Evolutionary conservation across 2,329 filamentous ascomycete genomes (phyloP), one percentile per base, ranked within the genome.

Genomic region (Colletotrichum simmondsii): DNA sequence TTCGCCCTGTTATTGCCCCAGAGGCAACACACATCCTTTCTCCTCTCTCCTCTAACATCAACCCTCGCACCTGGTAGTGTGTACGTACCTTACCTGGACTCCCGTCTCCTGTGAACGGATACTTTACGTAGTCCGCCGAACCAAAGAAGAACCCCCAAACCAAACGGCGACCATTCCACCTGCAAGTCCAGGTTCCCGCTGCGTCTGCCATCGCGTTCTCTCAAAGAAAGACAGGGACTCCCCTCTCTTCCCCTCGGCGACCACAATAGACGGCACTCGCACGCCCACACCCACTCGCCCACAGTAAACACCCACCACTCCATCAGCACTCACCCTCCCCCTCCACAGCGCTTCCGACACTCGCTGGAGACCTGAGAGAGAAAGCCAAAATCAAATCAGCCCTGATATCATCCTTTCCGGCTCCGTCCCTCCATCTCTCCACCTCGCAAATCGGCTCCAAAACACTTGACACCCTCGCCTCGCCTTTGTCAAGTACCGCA

Each of bases 371-470:
- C 37, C 37, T 42, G 37, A 56, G 22, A 56, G 53, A 24, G 26
- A 56, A 56, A 56, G 53, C 53, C 53, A 56, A 37, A 54, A 54
- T 28, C 11, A 35, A 26, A 30, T n/a, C 12, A 56, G 16, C 49
- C 35, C 61, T 64, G 62, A 56, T 64, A 53, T 61, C 65, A 68
- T 68, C 37, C 70, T 28, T 71, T 64, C 70, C 70, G 54, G 54
- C 65, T 72, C 66, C 54, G 70, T 70, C 66, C 66, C 65, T 65
- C 66, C 60, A 63, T 68, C 69, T 68, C 46, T 22, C 37, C 46
- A 49, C 62, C 66, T 49, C 42, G 42, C 42, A 49, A 49, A 11
- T 49, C 42, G 42, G 42, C 42, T 49, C 42, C 19, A 49, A 49
- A 10, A 49, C 42, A 49, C 42, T 22, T 49, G 14, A 24, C 63